Percentiles rank a stretch among this genome's conserved stretches.
Conservation (phyloP, 176 grass and related monocot species). For the Zoysia japonica region DNA sequence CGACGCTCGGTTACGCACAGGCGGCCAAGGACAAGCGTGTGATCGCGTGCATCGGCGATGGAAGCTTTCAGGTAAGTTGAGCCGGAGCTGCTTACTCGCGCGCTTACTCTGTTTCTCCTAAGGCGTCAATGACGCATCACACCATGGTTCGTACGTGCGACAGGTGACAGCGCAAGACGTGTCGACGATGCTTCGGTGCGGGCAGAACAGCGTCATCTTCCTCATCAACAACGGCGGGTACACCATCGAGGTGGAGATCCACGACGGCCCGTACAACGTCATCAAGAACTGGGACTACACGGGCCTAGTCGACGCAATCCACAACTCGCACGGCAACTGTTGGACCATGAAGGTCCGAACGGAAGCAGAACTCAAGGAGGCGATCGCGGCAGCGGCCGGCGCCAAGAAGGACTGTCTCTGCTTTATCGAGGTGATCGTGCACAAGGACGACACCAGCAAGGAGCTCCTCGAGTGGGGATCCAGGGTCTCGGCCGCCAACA, state of each 20-base stretch:
- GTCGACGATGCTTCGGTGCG: conserved; percentile 69
- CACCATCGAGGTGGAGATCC: conserved; percentile 74
- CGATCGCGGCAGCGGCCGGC: conserved; percentile 52
- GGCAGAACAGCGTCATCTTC: conserved; percentile 65
- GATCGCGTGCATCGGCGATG: conserved; percentile 68
- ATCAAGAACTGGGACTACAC: conserved; percentile 82
- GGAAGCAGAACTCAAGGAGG: conserved; percentile 55
- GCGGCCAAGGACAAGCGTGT: conserved; percentile 64
- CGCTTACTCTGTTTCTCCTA: conserved; percentile 10
- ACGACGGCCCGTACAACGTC: conserved; percentile 71
- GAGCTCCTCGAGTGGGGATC: conserved; percentile 81
- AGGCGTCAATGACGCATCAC: background rate
- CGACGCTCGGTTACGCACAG: conserved; percentile 73
- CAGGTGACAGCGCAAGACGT: conserved; percentile 66
- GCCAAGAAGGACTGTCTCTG: conserved; percentile 58
- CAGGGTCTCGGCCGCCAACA: conserved; percentile 65
- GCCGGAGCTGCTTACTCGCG: background rate
- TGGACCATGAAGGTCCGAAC: conserved; percentile 67
- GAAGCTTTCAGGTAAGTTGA: conserved; percentile 56
- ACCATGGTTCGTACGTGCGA: background rate
- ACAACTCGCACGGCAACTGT: conserved; percentile 55
- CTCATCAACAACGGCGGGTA: conserved; percentile 71
- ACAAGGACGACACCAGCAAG: conserved; percentile 73
- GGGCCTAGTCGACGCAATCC: conserved; percentile 58
- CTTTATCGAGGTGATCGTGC: conserved; percentile 73